Evolutionary conservation across 441 rosid genomes (phyloP), one percentile per base, ranked within the genome.

Genomic region (Pelargonium cotyledonis): DNA sequence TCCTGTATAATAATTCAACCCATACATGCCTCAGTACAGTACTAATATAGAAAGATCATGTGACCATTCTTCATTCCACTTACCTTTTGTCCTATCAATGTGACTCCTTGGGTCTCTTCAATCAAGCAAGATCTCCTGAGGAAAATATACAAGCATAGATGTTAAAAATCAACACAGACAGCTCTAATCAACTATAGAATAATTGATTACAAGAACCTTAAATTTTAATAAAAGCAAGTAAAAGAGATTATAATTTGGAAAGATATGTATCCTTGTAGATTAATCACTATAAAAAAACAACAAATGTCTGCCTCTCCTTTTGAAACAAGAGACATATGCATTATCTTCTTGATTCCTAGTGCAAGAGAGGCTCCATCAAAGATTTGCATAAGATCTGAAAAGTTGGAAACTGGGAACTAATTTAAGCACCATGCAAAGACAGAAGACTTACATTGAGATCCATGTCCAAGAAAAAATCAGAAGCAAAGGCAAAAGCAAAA

Each of bases 381-480:
- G 51, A 66, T 70, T 35, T 65, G 75, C 58, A 35, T 31, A 60
- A 46, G 68, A 66, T 53, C 69, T 69, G 51, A 60, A 57, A 47
- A 29, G 31, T 21, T 38, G 46, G 57, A 69, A 68, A 70, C 70
- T 63, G 65, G 66, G 31, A 15, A 41, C 8, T 21, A 70, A 73
- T 67, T 65, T 61, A 67, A 67, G 57, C 66, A 19, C 16, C 31
- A 8, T 60, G 35, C 64, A 74, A 31, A 31, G 35, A 8, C 68
- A 53, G 75, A 76, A 70, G 78, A 76, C 73, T 66, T 68, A 67
- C 69, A 72, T 75, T 65, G 53, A 47, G 47, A 60, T 46, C 70
- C 79, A 68, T 47, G 77, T 71, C 72, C 70, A 63, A 61, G 79
- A 68, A 74, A 81, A 73, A 80, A 79, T 74, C 21, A 19, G 46